These are phyloP conservation scores for Magnolia changhungtana DNA, from an alignment of 164 flowering plant species.

Conservation along the genomic window DNA sequence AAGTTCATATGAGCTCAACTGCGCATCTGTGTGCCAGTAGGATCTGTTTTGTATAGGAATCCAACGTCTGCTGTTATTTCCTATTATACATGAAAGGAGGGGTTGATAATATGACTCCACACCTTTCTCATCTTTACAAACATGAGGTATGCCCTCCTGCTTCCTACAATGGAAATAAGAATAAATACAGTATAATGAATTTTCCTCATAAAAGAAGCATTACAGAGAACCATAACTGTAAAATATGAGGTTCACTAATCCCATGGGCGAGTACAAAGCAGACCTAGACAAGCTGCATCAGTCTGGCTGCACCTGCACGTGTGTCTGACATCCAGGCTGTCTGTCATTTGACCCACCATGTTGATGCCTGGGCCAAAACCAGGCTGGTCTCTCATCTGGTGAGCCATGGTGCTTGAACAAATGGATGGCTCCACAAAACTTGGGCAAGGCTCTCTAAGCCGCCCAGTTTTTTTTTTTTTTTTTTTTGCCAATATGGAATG, in stretches of 20 bases:
- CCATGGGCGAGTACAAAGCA: neutral
- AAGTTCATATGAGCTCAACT: constrained; percentile 53
- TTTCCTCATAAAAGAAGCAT: neutral
- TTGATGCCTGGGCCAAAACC: neutral
- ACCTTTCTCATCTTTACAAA: constrained; percentile 63
- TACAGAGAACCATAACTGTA: neutral
- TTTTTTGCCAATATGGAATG: too few relatives aligned
- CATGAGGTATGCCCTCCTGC: constrained; percentile 41
- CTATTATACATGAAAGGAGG: constrained; percentile 71
- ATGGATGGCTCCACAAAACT: neutral
- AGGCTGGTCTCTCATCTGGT: too few relatives aligned
- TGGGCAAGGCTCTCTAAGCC: too few relatives aligned
- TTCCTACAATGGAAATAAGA: constrained; percentile 36
- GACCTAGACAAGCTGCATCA: neutral
- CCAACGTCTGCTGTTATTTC: constrained; percentile 79
- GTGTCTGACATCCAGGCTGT: neutral
- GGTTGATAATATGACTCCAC: constrained; percentile 68
- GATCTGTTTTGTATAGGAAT: constrained; percentile 75
- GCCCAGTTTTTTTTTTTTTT: too few relatives aligned
- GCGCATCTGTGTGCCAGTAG: constrained; percentile 28
- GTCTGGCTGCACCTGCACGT: too few relatives aligned
- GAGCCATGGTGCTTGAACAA: neutral
- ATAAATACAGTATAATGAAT: neutral
- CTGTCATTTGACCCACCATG: neutral
- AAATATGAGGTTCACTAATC: neutral